These are phyloP conservation scores for Quambalaria eucalypti DNA, from an alignment of 1,284 basidiomycete genomes.

Conservation along the genomic window DNA sequence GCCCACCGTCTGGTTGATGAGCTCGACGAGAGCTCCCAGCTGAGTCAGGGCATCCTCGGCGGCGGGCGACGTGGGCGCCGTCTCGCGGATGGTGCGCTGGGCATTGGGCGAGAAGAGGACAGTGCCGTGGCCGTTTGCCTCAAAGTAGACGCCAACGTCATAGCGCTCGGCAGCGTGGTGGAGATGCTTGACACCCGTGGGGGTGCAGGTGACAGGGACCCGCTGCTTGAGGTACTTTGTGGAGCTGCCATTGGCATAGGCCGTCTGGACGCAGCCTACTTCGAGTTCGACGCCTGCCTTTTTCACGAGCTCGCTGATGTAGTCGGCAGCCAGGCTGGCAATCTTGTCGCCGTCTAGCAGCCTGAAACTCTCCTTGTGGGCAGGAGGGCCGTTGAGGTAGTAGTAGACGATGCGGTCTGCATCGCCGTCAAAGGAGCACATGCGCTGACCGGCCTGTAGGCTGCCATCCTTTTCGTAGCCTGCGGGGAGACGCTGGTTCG, in stretches of 20 bases:
- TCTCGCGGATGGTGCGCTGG: slow-evolving; percentile 51
- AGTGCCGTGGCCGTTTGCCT: slow-evolving; percentile 98
- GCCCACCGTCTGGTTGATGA: slow-evolving; percentile 98
- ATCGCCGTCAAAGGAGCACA: slow-evolving; percentile 90
- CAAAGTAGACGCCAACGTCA: slow-evolving; percentile 95
- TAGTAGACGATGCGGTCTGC: slow-evolving; percentile 95
- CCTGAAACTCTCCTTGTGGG: slow-evolving; percentile 68
- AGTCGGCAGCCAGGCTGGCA: slow-evolving; percentile 81
- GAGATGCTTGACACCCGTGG: slow-evolving; percentile 95
- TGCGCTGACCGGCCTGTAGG: slow-evolving; percentile 58
- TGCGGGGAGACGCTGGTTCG: slow-evolving; percentile 48
- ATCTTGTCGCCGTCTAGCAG: slow-evolving; percentile 99
- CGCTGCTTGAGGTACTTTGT: slow-evolving; percentile 69
- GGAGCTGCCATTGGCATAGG: slow-evolving; percentile 95
- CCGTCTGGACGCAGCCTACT: slow-evolving; percentile 77
- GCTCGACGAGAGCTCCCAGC: slow-evolving; percentile 57
- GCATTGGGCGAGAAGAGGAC: slow-evolving; percentile 73
- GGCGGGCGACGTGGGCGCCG: slow-evolving; percentile 68
- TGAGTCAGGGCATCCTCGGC: slow-evolving; percentile 56
- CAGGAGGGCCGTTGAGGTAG: slow-evolving; percentile 53
- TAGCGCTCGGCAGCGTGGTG: slow-evolving; percentile 94
- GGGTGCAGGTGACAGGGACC: slow-evolving; percentile 85
- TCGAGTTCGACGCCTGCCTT: slow-evolving; percentile 33
- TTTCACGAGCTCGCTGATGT: slow-evolving; percentile 79
- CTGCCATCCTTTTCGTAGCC: slow-evolving; percentile 34